These are phyloP conservation scores for Willaertia magna DNA, from an alignment of 208 protist genomes.

Conservation along the genomic window DNA sequence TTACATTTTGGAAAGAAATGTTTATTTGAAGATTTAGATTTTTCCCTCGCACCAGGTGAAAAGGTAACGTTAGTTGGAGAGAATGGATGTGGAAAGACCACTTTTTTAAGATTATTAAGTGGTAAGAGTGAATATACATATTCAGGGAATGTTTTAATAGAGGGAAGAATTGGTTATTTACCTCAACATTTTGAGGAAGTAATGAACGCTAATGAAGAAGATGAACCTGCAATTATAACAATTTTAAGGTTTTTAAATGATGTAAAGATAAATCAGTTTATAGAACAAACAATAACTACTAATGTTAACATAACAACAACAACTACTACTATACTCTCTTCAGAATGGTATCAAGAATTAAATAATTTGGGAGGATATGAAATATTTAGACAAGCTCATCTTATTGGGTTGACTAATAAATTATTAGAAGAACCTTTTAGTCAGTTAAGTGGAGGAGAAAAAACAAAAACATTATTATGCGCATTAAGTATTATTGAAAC, in stretches of 20 bases:
- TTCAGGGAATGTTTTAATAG: neutral
- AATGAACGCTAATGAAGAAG: neutral
- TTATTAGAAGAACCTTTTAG: neutral
- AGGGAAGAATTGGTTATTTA: constrained; percentile 6
- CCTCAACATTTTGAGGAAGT: constrained; percentile 11
- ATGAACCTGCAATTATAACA: neutral
- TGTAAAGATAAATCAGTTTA: neutral
- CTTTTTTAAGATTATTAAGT: constrained; percentile 24
- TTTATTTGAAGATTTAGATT: constrained; percentile 6
- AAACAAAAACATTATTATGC: neutral
- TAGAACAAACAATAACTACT: neutral
- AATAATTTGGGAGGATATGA: constrained; percentile 1
- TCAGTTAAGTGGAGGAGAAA: constrained; percentile 2
- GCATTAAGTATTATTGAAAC: neutral
- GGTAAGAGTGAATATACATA: neutral
- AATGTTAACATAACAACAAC: too few species aligned
- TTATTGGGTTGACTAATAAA: neutral
- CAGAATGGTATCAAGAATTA: constrained; percentile 7
- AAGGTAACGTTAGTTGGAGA: constrained; percentile 18
- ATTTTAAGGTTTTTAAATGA: neutral
- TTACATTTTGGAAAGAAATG: neutral
- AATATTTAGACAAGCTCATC: neutral
- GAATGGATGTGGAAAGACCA: constrained; percentile 35
- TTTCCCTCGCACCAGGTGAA: neutral
- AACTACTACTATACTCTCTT: neutral